phyloP scores from a whole-genome alignment of 495 filamentous ascomycete genomes.

The Neurospora sp. region DNA sequence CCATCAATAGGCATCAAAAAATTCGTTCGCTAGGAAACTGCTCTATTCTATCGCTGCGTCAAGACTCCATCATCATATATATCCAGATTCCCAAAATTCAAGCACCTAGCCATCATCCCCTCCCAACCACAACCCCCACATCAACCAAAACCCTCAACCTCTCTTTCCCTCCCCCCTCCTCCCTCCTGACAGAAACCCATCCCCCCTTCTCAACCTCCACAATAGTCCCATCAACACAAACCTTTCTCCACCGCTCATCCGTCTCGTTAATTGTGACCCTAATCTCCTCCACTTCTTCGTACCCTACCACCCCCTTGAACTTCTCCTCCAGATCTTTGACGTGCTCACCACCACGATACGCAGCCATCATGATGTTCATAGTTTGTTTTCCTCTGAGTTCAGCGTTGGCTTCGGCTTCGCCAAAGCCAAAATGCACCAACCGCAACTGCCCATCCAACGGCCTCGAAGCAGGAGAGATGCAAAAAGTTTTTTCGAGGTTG shows the following conservation, averaged over 20 bases:
- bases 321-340: slow-evolving; percentile 21
- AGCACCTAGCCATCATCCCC: background rate
- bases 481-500: slow-evolving; percentile 69
- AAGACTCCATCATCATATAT: background rate
- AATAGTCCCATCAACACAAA: slow-evolving; percentile 86
- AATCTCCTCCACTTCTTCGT: slow-evolving; percentile 49
- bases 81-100: background rate
- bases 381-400: slow-evolving; percentile 41
- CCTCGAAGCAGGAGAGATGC: slow-evolving; percentile 59
- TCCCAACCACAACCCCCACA: background rate
- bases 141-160: slow-evolving; percentile 29
- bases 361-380: slow-evolving; percentile 65
- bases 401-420: background rate
- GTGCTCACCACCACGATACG: slow-evolving; percentile 68
- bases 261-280: slow-evolving; percentile 28
- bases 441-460: slow-evolving; percentile 58
- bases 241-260: slow-evolving; percentile 63
- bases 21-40: background rate
- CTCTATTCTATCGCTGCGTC: background rate
- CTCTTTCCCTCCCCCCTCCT: slow-evolving; percentile 7
- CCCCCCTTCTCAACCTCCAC: slow-evolving; percentile 59
- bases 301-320: slow-evolving; percentile 41
- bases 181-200: slow-evolving; percentile 51
- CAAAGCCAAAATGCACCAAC: slow-evolving; percentile 58
- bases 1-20: background rate